Evolutionary conservation across 305 asterid species (phyloP), one percentile per base, ranked within the genome.

Genomic region (Fraxinus latifolia): DNA sequence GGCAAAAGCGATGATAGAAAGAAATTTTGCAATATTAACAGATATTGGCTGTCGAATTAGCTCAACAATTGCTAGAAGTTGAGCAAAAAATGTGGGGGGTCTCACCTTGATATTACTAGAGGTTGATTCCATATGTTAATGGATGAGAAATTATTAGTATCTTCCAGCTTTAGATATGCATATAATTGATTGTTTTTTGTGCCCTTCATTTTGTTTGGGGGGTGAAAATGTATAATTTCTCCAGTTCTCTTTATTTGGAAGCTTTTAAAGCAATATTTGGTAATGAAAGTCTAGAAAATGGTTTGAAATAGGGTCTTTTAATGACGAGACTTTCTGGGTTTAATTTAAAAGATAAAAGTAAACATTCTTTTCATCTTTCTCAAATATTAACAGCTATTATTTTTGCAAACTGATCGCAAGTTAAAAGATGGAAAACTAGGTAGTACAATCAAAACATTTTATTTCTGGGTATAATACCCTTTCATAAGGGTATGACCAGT

Each of bases 1-100:
- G 87, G 89, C 97, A 91, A 58, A 93, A 91, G 88, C 33, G 73
- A 25, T 65, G 73, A 25, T 65, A 27, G n/a, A 62, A 25, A 65
- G 32, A 25, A 14, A 65, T 25, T 11, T 12, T 65, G 53, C 74
- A 62, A 79, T 74, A 67, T 8, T 3, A 67, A 67, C 74, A 67
- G 3, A 29, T 67, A 39, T 25, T 67, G 74, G 21, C 74, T 27
- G 74, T 67, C 33, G 17, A 68, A 27, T 9, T 5, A 55, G 67
- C 67, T 55, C 67, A 55, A 4, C 7, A 50, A 55, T 55, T 55
- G 11, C 67, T 55, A 17, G 67, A 55, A n/a, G 65, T 53, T 5
- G 67, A 55, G 67, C 27, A 15, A 15, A 50, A 15, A 15, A 50
- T 14, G 21, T 14, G 60, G 21, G 60, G 60, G 17, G 60, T 15